phyloP scores from a whole-genome alignment of 1,284 basidiomycete species.

The Cutaneotrichosporon sp. region DNA sequence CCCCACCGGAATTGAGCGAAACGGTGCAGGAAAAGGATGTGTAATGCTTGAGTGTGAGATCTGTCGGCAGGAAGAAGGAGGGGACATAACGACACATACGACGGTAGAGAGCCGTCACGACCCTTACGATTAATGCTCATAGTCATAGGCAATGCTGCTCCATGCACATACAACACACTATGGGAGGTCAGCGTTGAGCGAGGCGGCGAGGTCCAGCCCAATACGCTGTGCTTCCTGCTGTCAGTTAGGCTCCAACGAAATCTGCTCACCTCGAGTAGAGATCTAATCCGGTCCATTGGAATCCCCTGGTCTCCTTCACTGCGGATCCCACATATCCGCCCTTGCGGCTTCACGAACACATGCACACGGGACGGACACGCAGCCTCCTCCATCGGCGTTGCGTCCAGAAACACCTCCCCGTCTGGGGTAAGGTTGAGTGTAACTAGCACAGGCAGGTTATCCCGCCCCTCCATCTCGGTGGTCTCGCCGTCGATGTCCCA shows the following conservation, averaged over 20 bases:
- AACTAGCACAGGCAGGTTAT: slow-evolving; percentile 41
- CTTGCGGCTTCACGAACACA: slow-evolving; percentile 31
- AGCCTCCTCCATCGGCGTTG: slow-evolving; percentile 42
- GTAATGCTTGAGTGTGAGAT: no score
- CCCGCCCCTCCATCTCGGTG: slow-evolving; percentile 25
- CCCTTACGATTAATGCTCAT: no score
- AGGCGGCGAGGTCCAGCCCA: slow-evolving; percentile 9
- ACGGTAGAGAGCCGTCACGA: no score
- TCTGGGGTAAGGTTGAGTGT: slow-evolving; percentile 42
- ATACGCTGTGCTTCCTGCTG: slow-evolving; percentile 14
- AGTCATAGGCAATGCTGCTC: background rate
- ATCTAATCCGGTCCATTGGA: slow-evolving; percentile 25
- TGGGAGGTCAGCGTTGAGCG: slow-evolving; percentile 17
- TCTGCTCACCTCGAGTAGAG: slow-evolving; percentile 26
- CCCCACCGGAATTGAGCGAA: background rate
- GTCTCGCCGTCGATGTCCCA: slow-evolving; percentile 46
- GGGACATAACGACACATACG: no score
- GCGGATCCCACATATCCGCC: slow-evolving; percentile 42
- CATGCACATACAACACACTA: slow-evolving; percentile 13
- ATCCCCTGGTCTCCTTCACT: slow-evolving; percentile 42
- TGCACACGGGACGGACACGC: slow-evolving; percentile 45
- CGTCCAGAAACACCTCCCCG: slow-evolving; percentile 39
- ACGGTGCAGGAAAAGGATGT: no score
- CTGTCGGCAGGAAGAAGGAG: no score
- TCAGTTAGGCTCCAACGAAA: background rate